Conservation (phyloP, 2,329 filamentous ascomycete genomes). For the Diaporthe amygdali region DNA sequence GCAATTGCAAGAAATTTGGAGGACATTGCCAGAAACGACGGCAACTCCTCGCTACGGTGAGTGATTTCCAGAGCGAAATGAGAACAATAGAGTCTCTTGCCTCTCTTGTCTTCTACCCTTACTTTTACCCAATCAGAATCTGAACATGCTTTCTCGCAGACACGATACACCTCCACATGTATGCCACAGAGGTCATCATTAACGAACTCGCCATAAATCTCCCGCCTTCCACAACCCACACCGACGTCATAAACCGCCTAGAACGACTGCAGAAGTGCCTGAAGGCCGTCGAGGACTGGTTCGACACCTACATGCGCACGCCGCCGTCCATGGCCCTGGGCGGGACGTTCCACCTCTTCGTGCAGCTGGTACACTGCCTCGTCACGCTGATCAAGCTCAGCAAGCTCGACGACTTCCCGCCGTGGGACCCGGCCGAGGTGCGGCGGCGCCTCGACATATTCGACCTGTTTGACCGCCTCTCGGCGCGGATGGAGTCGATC, state of each 20-base stretch:
- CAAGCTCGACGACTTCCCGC: slow-evolving; percentile 39
- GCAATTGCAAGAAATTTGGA: slow-evolving; percentile 32
- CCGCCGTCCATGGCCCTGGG: slow-evolving; percentile 34
- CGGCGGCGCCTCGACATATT: slow-evolving; percentile 40
- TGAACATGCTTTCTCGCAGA: slow-evolving; percentile 32
- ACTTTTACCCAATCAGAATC: background rate
- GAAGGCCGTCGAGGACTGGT: slow-evolving; percentile 37
- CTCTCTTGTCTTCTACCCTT: background rate
- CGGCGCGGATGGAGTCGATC: slow-evolving; percentile 4
- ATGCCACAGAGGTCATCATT: slow-evolving; percentile 42
- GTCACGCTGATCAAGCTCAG: slow-evolving; percentile 39
- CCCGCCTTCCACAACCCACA: slow-evolving; percentile 12
- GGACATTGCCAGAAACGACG: slow-evolving; percentile 27
- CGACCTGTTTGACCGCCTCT: slow-evolving; percentile 33
- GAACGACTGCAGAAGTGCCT: slow-evolving; percentile 37
- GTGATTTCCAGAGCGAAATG: background rate
- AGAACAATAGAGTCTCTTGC: no score
- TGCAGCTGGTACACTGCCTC: slow-evolving; percentile 39
- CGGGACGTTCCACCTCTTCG: slow-evolving; percentile 40
- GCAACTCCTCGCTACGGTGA: slow-evolving; percentile 30
- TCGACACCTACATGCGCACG: slow-evolving; percentile 38
- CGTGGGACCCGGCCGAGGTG: slow-evolving; percentile 43
- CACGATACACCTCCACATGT: slow-evolving; percentile 39
- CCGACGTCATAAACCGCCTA: slow-evolving; percentile 12
- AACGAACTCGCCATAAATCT: slow-evolving; percentile 38